Evolutionary conservation across 2,329 filamentous ascomycete species (phyloP).

Genomic region (Aspergillus chevalieri): DNA sequence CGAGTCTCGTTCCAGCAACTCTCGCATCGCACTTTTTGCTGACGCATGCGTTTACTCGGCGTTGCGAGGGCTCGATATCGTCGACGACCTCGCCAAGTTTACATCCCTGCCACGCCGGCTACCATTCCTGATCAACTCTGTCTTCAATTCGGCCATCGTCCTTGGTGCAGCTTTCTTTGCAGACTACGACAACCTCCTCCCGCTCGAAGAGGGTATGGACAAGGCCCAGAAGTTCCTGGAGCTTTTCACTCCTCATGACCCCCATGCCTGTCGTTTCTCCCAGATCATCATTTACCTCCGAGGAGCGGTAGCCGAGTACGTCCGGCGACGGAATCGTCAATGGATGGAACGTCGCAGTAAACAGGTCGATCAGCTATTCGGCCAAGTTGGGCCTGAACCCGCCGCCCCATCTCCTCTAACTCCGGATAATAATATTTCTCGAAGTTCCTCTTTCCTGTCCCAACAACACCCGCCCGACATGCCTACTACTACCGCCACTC

Average conservation of each 20-base stretch:
- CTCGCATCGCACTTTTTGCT: slow-evolving; percentile 28
- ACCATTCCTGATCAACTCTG: slow-evolving; percentile 43
- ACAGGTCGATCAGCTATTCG: slow-evolving; percentile 39
- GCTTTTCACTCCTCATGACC: slow-evolving; percentile 30
- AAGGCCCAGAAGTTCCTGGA: slow-evolving; percentile 30
- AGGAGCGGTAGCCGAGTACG: slow-evolving; percentile 32
- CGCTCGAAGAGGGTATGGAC: slow-evolving; percentile 27
- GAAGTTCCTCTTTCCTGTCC: slow-evolving; percentile 9
- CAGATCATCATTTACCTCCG: slow-evolving; percentile 38
- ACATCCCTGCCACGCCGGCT: slow-evolving; percentile 36
- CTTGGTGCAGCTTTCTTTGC: slow-evolving; percentile 43
- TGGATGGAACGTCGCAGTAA: slow-evolving; percentile 35
- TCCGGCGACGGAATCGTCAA: slow-evolving; percentile 30
- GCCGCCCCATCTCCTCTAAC: slow-evolving; percentile 19
- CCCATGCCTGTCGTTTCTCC: slow-evolving; percentile 30
- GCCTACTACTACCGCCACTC: slow-evolving; percentile 2
- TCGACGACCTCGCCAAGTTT: slow-evolving; percentile 30
- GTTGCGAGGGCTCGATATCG: slow-evolving; percentile 34
- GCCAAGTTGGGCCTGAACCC: slow-evolving; percentile 23
- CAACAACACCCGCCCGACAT: slow-evolving; percentile 6
- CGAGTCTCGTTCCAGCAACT: slow-evolving; percentile 20
- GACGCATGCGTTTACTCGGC: slow-evolving; percentile 43
- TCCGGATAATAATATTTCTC: slow-evolving; percentile 16
- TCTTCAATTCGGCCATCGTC: slow-evolving; percentile 42
- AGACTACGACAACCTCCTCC: slow-evolving; percentile 37